Evolutionary conservation across 2,329 filamentous ascomycete species (phyloP), one percentile per base, ranked within the genome.

Genomic region (Arachnopeziza araneosa): DNA sequence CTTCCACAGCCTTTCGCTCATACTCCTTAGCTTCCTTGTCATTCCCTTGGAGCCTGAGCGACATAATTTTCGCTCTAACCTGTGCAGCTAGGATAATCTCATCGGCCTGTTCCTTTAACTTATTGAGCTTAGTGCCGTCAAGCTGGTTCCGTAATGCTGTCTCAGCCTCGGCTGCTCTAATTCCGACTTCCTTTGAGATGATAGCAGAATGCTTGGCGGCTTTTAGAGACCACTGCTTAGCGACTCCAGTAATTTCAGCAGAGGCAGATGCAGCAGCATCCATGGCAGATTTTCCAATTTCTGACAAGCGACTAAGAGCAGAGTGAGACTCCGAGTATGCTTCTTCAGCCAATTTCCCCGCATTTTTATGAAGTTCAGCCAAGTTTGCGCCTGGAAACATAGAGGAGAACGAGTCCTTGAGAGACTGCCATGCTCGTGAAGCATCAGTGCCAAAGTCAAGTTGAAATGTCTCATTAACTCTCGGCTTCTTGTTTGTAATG

Each of bases 381-480:
- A 63, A 44, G 22, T 50, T 56, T 14, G 52, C 55, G 32, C 69
- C 64, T 1, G 65, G 62, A 30, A 69, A 55, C n/a, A 68, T 56
- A 14, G 66, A 63, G 10, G 63, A 64, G 14, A 71, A 57, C 50
- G 65, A 68, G 26, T 65, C 62, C 44, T 70, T 26, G 14, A 70
- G 55, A 53, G 58, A 61, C 55, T 71, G 68, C 60, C 66, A 64
- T 52, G 60, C 56, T 50, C 68, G 68, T 52, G 61, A 62, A 50
- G 66, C 30, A 50, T 61, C 64, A 1, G 64, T 66, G 26, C 83
- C 82, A 70, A 88, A 85, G 69, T 86, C 80, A 30, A 88, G 73
- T 49, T 80, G 78, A 69, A 87, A 83, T 0, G 80, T 81, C 73
- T 87, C 83, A 67, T 83, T 83, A 63, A 87, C 77, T 70, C 79